Percentiles rank a stretch among this genome's conserved stretches.
These are phyloP conservation scores for Biscogniauxia mediterranea DNA, from an alignment of 2,329 filamentous ascomycete species.

Conservation along the genomic window DNA sequence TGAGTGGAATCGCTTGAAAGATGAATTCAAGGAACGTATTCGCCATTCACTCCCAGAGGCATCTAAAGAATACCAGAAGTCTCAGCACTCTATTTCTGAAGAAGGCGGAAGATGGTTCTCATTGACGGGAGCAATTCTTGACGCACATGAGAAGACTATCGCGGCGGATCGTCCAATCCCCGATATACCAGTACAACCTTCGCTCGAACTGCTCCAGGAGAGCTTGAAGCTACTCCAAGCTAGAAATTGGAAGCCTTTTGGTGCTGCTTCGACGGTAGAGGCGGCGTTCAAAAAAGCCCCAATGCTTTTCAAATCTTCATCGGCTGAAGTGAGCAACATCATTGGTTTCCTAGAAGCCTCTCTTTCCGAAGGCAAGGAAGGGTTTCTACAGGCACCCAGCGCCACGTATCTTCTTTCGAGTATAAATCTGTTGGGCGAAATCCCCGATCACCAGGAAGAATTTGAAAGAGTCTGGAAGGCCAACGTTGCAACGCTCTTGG, in stretches of 20 bases:
- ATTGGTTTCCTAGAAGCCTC: slow-evolving; percentile 47
- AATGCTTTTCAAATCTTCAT: slow-evolving; percentile 38
- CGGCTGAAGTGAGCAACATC: slow-evolving; percentile 34
- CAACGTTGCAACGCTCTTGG: slow-evolving; percentile 43
- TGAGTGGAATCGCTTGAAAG: slow-evolving; percentile 63
- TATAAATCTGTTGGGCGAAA: slow-evolving; percentile 54
- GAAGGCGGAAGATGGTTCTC: slow-evolving; percentile 68
- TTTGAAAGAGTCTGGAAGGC: slow-evolving; percentile 45
- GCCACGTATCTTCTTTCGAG: slow-evolving; percentile 63
- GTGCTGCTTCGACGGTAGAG: slow-evolving; percentile 48
- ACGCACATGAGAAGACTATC: slow-evolving; percentile 30
- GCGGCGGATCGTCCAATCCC: slow-evolving; percentile 26
- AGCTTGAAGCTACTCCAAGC: slow-evolving; percentile 44
- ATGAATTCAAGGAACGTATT: slow-evolving; percentile 63
- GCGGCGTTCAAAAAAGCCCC: slow-evolving; percentile 41
- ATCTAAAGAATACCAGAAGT: slow-evolving; percentile 71
- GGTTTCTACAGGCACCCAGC: slow-evolving; percentile 67
- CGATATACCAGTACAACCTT: slow-evolving; percentile 28
- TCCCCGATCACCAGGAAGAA: slow-evolving; percentile 35
- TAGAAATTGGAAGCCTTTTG: slow-evolving; percentile 57
- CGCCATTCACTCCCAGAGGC: slow-evolving; percentile 77
- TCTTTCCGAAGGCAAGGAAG: slow-evolving; percentile 53
- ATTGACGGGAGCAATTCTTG: slow-evolving; percentile 49
- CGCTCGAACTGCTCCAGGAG: slow-evolving; percentile 35
- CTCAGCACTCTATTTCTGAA: slow-evolving; percentile 66